These are phyloP conservation scores for Leishmania aethiopica DNA, from an alignment of 208 protist species.

Conservation along the genomic window DNA sequence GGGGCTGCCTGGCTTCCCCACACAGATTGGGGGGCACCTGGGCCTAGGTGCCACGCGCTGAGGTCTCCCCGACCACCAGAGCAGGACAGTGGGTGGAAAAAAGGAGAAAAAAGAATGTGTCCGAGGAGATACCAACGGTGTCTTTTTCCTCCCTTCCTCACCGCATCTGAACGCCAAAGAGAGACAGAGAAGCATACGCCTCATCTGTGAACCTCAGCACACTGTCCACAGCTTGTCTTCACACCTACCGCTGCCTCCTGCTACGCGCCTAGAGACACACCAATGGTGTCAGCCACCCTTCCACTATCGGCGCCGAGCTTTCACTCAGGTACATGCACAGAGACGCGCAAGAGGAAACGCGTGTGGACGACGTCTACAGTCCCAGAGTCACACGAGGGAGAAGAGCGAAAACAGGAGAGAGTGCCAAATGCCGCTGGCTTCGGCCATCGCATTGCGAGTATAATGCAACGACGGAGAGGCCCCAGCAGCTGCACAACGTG, in stretches of 20 bases:
- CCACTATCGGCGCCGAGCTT: background rate
- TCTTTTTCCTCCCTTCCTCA: background rate
- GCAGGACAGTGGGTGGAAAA: background rate
- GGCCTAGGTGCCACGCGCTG: background rate
- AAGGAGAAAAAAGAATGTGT: background rate
- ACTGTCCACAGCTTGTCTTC: background rate
- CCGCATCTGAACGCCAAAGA: background rate
- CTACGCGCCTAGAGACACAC: background rate
- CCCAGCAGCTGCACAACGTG: background rate
- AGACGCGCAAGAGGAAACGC: background rate
- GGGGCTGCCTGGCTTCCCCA: background rate
- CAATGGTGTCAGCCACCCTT: background rate
- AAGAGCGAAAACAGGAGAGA: background rate
- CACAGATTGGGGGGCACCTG: background rate
- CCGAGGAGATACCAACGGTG: background rate
- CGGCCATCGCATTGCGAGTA: background rate
- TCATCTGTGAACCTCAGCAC: background rate
- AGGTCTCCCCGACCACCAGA: background rate
- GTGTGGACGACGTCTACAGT: background rate
- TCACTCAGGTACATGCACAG: background rate
- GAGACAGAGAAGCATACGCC: background rate
- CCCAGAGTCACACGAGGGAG: background rate
- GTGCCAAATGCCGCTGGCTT: background rate
- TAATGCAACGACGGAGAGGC: background rate
- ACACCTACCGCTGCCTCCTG: background rate